Conservation (phyloP, 208 protist species). For the Leishmania turanica region DNA sequence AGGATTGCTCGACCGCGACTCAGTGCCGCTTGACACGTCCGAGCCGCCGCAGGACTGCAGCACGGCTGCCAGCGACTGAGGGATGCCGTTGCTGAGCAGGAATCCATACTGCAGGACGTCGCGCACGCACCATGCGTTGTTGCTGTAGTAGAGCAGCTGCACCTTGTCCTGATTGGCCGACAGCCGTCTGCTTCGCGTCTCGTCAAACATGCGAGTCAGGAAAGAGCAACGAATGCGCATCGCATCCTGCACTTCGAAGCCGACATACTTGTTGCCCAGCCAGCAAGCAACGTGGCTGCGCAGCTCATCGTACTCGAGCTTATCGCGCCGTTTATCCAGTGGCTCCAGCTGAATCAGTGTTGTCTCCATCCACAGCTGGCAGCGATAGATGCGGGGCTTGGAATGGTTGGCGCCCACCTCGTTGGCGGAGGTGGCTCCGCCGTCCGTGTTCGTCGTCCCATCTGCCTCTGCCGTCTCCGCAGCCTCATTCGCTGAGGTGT, state of each 20-base stretch:
- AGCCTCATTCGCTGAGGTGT: background rate
- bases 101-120: slow-evolving; percentile 70
- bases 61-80: slow-evolving; percentile 12
- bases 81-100: slow-evolving; percentile 28
- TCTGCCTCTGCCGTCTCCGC: background rate
- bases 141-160: slow-evolving; percentile 80
- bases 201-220: slow-evolving; percentile 35
- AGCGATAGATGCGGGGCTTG: slow-evolving; percentile 24
- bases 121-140: slow-evolving; percentile 54
- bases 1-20: slow-evolving; percentile 20
- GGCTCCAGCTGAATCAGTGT: slow-evolving; percentile 46
- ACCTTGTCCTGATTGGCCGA: slow-evolving; percentile 38
- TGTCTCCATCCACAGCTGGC: slow-evolving; percentile 73
- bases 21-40: slow-evolving; percentile 3
- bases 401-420: background rate
- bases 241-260: slow-evolving; percentile 45
- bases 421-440: slow-evolving; percentile 6
- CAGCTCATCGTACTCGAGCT: slow-evolving; percentile 49
- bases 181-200: slow-evolving; percentile 18
- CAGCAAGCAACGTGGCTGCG: slow-evolving; percentile 40
- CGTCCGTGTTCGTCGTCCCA: slow-evolving; percentile 7
- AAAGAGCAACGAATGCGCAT: slow-evolving; percentile 48
- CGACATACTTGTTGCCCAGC: slow-evolving; percentile 46
- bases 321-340: slow-evolving; percentile 43
- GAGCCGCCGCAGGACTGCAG: slow-evolving; percentile 13